These are phyloP conservation scores for Ascochyta rabiei DNA, from an alignment of 2,329 filamentous ascomycete genomes.

Conservation along the genomic window DNA sequence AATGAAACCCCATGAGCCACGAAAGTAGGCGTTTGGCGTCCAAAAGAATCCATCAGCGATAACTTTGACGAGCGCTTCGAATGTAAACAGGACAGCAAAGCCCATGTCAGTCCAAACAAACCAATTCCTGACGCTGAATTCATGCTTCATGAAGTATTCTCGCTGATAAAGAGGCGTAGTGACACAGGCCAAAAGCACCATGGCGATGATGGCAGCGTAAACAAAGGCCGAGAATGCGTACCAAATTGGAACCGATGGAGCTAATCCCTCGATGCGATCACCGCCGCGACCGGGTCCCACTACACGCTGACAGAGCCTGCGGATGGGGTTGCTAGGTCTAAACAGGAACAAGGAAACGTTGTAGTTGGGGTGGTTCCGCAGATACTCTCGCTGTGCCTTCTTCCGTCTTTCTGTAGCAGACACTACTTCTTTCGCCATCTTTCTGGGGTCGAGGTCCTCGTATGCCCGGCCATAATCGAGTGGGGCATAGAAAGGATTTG, in stretches of 20 bases:
- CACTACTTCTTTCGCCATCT: conserved; percentile 90
- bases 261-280: conserved; percentile 86
- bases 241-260: conserved; percentile 89
- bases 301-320: conserved; percentile 82
- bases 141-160: conserved; percentile 72
- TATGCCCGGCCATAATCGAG: conserved; percentile 73
- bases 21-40: conserved; percentile 96
- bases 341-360: conserved; percentile 94
- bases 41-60: conserved; percentile 95
- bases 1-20: conserved; percentile 96
- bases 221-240: conserved; percentile 93
- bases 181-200: conserved; percentile 95
- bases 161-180: conserved; percentile 95
- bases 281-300: conserved; percentile 89
- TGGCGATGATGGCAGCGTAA: conserved; percentile 91
- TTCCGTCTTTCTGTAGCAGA: conserved; percentile 82
- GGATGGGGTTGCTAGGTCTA: conserved; percentile 74
- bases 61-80: conserved; percentile 89
- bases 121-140: conserved; percentile 76
- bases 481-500: conserved; percentile 93
- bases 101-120: conserved; percentile 93
- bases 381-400: conserved; percentile 87
- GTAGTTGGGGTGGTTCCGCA: conserved; percentile 84
- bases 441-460: conserved; percentile 80
- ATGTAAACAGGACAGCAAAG: conserved; percentile 84